Evolutionary conservation across 495 filamentous ascomycete genomes (phyloP).

Genomic region (Aspergillus diversus): DNA sequence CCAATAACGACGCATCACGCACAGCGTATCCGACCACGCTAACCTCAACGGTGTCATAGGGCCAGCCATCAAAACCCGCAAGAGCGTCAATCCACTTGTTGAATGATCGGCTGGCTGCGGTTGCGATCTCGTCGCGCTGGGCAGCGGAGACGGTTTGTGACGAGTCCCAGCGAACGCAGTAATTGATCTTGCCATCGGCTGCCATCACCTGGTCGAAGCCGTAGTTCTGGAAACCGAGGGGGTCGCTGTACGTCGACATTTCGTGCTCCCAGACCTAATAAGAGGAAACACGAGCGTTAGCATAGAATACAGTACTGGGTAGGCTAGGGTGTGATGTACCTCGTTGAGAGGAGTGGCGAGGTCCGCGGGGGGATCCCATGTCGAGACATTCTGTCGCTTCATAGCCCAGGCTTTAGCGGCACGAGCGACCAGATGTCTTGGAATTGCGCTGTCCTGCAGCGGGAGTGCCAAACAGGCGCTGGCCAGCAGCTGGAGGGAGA

Average conservation of each 20-base stretch:
- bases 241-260: conserved; percentile 20
- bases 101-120: conserved; percentile 19
- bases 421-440: conserved; percentile 6
- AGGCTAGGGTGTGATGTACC: conserved; percentile 1
- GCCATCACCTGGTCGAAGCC: conserved; percentile 27
- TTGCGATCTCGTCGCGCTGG: conserved; percentile 19
- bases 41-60: conserved; percentile 22
- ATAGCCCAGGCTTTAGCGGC: not conserved
- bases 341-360: conserved; percentile 22
- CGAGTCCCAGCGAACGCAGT: conserved; percentile 27
- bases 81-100: conserved; percentile 26
- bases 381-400: conserved; percentile 11
- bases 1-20: conserved; percentile 14
- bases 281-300: not conserved
- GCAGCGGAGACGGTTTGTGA: conserved; percentile 12
- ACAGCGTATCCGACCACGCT: conserved; percentile 25
- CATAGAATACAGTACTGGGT: not conserved
- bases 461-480: conserved; percentile 22
- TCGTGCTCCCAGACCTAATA: conserved; percentile 25
- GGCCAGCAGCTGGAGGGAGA: conserved; percentile 27
- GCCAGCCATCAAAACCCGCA: conserved; percentile 24
- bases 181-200: conserved; percentile 25
- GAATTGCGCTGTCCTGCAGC: conserved; percentile 2
- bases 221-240: conserved; percentile 27
- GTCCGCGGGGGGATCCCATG: conserved; percentile 23